Evolutionary conservation across 306 rosid species (phyloP).

Genomic region (Dicorynia guianensis): DNA sequence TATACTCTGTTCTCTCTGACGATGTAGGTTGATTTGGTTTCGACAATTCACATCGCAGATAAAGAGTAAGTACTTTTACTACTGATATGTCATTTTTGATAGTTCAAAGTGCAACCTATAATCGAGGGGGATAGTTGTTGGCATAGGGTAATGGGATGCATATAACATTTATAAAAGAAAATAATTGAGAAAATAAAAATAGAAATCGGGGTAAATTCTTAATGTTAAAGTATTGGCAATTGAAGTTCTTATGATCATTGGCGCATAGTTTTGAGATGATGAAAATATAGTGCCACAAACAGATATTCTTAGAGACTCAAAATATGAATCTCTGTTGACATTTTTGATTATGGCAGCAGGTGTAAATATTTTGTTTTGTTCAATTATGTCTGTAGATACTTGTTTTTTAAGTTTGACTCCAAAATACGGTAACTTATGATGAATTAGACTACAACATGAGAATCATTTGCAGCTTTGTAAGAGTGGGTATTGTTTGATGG

Average conservation of each 20-base stretch:
- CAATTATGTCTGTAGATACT: neutral
- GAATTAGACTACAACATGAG: slow-evolving; percentile 12
- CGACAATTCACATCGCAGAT: slow-evolving; percentile 74
- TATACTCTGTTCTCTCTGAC: slow-evolving; percentile 14
- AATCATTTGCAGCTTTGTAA: neutral
- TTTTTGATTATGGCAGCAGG: neutral
- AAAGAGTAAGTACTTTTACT: slow-evolving; percentile 52
- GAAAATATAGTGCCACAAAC: neutral
- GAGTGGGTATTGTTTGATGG: no score
- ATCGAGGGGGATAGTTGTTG: neutral
- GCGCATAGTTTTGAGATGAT: slow-evolving; percentile 2
- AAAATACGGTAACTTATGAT: slow-evolving; percentile 5
- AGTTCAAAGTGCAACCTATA: neutral
- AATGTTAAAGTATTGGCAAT: no score
- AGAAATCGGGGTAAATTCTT: no score
- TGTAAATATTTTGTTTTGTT: neutral
- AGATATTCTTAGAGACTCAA: slow-evolving; percentile 3
- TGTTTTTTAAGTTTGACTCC: neutral
- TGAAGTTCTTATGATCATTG: neutral
- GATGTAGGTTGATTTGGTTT: slow-evolving; percentile 75
- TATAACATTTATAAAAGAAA: neutral
- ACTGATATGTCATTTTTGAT: neutral
- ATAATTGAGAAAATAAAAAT: neutral
- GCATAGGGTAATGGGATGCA: neutral
- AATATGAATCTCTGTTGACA: slow-evolving; percentile 11